These are phyloP conservation scores for Sporothrix phasma DNA, from an alignment of 2,329 filamentous ascomycete genomes.

Conservation along the genomic window DNA sequence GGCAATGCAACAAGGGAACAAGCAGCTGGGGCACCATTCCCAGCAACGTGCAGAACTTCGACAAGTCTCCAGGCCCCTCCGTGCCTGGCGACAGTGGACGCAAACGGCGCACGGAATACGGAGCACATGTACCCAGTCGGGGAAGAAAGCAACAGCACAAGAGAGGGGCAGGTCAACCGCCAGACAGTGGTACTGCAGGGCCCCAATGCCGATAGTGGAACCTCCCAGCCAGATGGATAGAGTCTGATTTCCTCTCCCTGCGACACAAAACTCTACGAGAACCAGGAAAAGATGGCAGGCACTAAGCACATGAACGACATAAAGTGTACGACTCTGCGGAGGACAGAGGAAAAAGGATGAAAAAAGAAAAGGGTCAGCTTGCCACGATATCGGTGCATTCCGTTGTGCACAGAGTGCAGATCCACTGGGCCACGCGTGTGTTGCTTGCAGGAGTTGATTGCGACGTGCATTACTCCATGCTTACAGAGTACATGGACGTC, in stretches of 20 bases:
- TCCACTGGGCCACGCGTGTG: neutral
- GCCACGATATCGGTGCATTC: neutral
- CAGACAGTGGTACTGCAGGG: neutral
- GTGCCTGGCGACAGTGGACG: too few species aligned
- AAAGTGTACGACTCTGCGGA: too few species aligned
- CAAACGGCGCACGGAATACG: neutral
- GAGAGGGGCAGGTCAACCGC: neutral
- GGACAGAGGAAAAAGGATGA: neutral
- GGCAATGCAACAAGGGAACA: neutral
- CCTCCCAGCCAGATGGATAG: conserved; percentile 5
- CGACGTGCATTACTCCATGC: too few species aligned
- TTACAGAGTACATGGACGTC: neutral
- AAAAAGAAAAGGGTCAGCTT: neutral
- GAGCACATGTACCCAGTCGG: neutral
- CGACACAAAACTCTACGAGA: neutral
- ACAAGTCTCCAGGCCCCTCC: too few species aligned
- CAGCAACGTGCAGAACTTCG: too few species aligned
- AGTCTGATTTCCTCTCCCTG: neutral
- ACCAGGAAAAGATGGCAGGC: neutral
- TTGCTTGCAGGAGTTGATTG: neutral
- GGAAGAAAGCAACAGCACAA: neutral
- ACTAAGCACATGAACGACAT: neutral
- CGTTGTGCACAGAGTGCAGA: neutral
- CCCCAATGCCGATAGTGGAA: conserved; percentile 6
- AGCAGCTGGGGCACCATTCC: neutral